A percentile compares a stretch with the other conserved stretches of the same genome.
phyloP scores from a whole-genome alignment of 2,329 filamentous ascomycete species.

The Aspergillus sp. region DNA sequence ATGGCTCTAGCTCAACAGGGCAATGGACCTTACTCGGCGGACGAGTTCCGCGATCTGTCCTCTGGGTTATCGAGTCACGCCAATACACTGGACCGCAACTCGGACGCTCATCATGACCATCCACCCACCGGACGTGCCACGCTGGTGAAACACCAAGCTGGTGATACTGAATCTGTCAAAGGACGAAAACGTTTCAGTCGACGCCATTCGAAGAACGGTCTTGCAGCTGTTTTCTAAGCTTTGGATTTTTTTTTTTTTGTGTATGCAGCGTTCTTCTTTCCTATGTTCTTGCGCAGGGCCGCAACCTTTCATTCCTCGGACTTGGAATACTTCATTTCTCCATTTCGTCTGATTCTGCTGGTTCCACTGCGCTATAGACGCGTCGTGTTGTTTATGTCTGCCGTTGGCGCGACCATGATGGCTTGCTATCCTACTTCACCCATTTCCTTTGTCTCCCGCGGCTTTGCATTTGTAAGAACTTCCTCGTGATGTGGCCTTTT shows the following conservation, averaged over 20 bases:
- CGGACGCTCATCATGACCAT: slow-evolving; percentile 38
- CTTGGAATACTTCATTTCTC: slow-evolving; percentile 10
- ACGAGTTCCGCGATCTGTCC: slow-evolving; percentile 67
- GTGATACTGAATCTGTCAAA: slow-evolving; percentile 55
- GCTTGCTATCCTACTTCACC: slow-evolving; percentile 14
- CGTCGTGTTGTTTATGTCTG: slow-evolving; percentile 16
- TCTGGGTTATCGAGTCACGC: slow-evolving; percentile 68
- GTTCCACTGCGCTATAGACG: slow-evolving; percentile 12
- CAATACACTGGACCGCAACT: slow-evolving; percentile 42
- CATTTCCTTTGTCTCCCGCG: slow-evolving; percentile 14
- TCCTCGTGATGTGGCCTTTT: slow-evolving; percentile 21
- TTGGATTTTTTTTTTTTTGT: slow-evolving; percentile 1
- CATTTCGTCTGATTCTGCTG: slow-evolving; percentile 11
- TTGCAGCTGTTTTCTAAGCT: slow-evolving; percentile 76
- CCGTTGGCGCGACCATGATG: slow-evolving; percentile 17
- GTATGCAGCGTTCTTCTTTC: neutral
- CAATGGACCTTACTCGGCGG: slow-evolving; percentile 63
- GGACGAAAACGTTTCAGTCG: slow-evolving; percentile 75
- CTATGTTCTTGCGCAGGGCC: slow-evolving; percentile 13
- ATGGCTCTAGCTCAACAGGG: slow-evolving; percentile 73
- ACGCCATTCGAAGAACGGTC: slow-evolving; percentile 88
- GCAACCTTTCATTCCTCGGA: slow-evolving; percentile 11
- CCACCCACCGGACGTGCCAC: slow-evolving; percentile 44
- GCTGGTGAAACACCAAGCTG: slow-evolving; percentile 41
- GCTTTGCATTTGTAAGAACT: slow-evolving; percentile 16